phyloP scores from a whole-genome alignment of 2,329 filamentous ascomycete species.

The Ophiostoma novo-ulmi region DNA sequence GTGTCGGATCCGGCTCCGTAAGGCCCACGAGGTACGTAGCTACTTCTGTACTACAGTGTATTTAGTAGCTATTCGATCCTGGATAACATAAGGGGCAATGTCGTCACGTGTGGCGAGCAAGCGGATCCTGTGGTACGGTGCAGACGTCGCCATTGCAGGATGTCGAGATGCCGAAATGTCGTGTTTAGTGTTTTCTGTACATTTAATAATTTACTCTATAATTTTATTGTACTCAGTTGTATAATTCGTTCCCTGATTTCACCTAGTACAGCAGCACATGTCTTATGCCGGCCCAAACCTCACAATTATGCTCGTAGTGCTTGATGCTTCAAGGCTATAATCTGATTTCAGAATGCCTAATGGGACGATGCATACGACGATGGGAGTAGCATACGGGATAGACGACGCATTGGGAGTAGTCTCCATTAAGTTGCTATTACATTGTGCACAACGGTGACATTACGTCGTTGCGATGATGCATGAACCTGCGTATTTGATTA shows the following conservation, averaged over 20 bases:
- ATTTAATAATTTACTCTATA: not conserved
- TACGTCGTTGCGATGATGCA: slow-evolving; percentile 1
- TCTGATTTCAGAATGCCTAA: not conserved
- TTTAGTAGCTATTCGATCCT: not conserved
- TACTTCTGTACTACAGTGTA: no score
- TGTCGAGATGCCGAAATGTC: not conserved
- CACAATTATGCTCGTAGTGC: not conserved
- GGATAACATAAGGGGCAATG: slow-evolving; percentile 11
- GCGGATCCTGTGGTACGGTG: slow-evolving; percentile 9
- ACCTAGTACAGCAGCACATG: not conserved
- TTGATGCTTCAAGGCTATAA: not conserved
- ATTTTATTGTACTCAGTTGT: not conserved
- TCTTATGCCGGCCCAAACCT: not conserved
- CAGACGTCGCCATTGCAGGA: not conserved
- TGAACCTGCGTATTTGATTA: not conserved
- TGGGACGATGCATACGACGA: not conserved
- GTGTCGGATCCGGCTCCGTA: not conserved
- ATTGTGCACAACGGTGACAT: not conserved
- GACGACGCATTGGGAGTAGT: no score
- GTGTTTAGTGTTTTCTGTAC: not conserved
- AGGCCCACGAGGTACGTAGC: no score
- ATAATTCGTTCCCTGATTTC: not conserved
- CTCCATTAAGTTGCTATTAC: no score
- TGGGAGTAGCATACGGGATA: not conserved
- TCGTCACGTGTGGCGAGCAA: slow-evolving; percentile 23